Evolutionary conservation across 768 basidiomycete genomes (phyloP).

Genomic region (Kwoniella sp.): DNA sequence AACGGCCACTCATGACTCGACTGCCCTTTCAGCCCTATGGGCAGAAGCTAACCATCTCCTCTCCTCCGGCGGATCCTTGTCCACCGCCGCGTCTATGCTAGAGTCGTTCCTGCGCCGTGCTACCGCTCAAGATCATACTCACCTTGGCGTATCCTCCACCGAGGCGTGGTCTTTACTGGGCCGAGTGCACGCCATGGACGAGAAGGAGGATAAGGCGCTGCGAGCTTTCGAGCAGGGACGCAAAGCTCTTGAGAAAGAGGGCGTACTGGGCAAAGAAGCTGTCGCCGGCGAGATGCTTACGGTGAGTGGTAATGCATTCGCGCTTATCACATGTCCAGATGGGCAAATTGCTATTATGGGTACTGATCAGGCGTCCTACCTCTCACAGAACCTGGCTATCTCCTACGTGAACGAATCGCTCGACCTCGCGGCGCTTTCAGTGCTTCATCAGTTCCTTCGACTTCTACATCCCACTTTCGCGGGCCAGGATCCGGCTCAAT

Average conservation of each 20-base stretch:
- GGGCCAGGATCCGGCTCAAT: slow-evolving; percentile 51
- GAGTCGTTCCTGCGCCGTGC: slow-evolving; percentile 70
- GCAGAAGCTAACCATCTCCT: slow-evolving; percentile 70
- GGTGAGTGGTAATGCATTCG: slow-evolving; percentile 17
- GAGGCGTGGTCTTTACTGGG: slow-evolving; percentile 92
- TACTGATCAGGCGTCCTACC: neutral
- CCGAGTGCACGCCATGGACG: slow-evolving; percentile 63
- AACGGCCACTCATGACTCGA: neutral
- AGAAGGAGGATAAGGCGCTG: slow-evolving; percentile 53
- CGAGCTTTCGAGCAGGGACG: slow-evolving; percentile 51
- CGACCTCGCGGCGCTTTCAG: slow-evolving; percentile 77
- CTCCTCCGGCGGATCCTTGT: slow-evolving; percentile 74
- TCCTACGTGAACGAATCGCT: slow-evolving; percentile 92
- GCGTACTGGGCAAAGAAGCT: slow-evolving; percentile 6
- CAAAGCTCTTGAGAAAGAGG: slow-evolving; percentile 22
- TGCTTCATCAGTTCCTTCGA: slow-evolving; percentile 80
- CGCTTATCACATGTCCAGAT: neutral
- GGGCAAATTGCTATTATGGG: neutral
- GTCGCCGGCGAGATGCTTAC: slow-evolving; percentile 37
- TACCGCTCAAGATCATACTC: slow-evolving; percentile 6
- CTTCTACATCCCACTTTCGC: slow-evolving; percentile 56
- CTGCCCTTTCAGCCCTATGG: slow-evolving; percentile 10
- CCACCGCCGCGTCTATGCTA: slow-evolving; percentile 77
- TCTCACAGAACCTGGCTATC: slow-evolving; percentile 82
- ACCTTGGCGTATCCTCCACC: slow-evolving; percentile 52